phyloP scores from a whole-genome alignment of 805 yeast species.

The Yarrowia divulgata region DNA sequence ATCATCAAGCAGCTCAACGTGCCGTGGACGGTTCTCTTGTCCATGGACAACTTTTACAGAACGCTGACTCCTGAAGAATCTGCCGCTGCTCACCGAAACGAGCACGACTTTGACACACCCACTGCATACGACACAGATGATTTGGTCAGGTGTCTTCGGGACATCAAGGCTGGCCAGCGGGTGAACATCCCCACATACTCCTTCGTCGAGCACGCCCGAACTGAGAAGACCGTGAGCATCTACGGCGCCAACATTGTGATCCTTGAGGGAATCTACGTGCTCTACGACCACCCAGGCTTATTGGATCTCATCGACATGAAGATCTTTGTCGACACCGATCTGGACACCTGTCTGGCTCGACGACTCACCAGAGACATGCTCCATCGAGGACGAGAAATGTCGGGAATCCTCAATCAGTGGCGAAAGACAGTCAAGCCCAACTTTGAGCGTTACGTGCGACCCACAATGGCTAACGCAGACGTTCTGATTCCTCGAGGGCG shows the following conservation, averaged over 20 bases:
- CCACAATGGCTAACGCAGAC: constrained; percentile 82
- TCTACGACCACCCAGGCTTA: constrained; percentile 68
- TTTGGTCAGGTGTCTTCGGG: constrained; percentile 65
- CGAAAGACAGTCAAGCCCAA: constrained; percentile 89
- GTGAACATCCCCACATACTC: constrained; percentile 75
- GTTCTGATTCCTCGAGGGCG: constrained; percentile 89
- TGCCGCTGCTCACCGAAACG: constrained; percentile 65
- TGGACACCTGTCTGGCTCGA: constrained; percentile 90
- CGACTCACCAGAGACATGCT: constrained; percentile 86
- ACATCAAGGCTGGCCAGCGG: constrained; percentile 71
- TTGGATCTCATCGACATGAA: constrained; percentile 82
- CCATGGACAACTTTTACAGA: constrained; percentile 89
- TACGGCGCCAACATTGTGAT: constrained; percentile 95
- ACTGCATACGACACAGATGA: constrained; percentile 81
- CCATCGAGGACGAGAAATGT: constrained; percentile 82
- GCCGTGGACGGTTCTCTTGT: constrained; percentile 92
- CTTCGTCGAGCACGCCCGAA: constrained; percentile 65
- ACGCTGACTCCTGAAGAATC: constrained; percentile 72
- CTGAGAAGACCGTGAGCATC: constrained; percentile 72
- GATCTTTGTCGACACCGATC: constrained; percentile 90
- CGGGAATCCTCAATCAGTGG: constrained; percentile 90
- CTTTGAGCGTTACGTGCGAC: constrained; percentile 74
- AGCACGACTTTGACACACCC: constrained; percentile 89
- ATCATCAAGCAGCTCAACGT: constrained; percentile 72
- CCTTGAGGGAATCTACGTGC: constrained; percentile 87